Percentiles rank a stretch among this genome's conserved stretches.
Conservation (phyloP, 805 yeast species). For the Millerago galiae region DNA sequence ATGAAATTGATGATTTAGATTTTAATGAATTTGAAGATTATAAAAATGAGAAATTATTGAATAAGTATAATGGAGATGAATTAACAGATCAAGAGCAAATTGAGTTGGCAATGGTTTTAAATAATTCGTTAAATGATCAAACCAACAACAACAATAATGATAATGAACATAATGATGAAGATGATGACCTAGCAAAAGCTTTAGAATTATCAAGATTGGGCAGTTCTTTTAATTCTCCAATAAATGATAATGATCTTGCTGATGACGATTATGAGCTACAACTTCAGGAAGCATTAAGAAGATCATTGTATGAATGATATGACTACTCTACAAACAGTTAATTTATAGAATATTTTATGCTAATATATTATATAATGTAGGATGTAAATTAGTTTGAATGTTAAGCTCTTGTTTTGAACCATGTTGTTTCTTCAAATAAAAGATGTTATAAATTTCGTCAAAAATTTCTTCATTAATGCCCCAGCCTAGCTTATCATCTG, state of each 20-base stretch:
- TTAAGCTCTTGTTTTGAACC: background rate
- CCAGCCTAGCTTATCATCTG: constrained; percentile 7
- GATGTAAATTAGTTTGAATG: background rate
- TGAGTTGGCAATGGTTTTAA: constrained; percentile 23
- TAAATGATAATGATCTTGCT: background rate
- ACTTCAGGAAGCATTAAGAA: constrained; percentile 19
- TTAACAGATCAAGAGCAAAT: constrained; percentile 17
- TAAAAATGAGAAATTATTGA: constrained; percentile 11
- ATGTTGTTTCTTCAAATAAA: background rate
- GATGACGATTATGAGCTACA: constrained; percentile 12
- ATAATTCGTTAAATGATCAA: constrained; percentile 15
- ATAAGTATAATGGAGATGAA: constrained; percentile 20
- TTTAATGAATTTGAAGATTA: constrained; percentile 11
- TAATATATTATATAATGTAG: background rate
- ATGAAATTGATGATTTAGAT: constrained; percentile 19
- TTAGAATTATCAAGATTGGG: constrained; percentile 6
- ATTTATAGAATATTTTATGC: background rate
- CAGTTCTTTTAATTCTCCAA: background rate
- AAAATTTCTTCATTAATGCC: constrained; percentile 4
- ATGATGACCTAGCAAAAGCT: constrained; percentile 9
- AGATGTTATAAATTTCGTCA: constrained; percentile 1
- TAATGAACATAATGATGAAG: constrained; percentile 6
- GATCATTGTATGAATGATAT: constrained; percentile 16
- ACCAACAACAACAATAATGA: background rate
- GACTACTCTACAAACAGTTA: background rate